These are phyloP conservation scores for Xanthoconium purpureum DNA, from an alignment of 768 basidiomycete species.

Conservation along the genomic window DNA sequence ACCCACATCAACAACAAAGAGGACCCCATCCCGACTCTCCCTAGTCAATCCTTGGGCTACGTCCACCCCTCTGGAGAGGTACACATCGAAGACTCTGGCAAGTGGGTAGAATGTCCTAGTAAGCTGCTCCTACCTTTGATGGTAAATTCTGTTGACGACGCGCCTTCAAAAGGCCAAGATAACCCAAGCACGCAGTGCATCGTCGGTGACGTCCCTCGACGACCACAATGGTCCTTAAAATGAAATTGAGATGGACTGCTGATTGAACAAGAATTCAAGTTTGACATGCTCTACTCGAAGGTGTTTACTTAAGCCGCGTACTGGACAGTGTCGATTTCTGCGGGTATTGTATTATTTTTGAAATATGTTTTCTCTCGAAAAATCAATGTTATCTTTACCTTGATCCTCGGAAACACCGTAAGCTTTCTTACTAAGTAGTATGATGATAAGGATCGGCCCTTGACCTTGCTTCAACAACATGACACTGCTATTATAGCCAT, in stretches of 20 bases:
- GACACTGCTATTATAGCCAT: too few species aligned
- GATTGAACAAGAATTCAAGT: too few species aligned
- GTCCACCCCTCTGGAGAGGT: constrained; percentile 41
- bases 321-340: too few species aligned
- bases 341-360: too few species aligned
- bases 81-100: constrained; percentile 42
- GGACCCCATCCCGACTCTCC: constrained; percentile 38
- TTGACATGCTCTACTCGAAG: too few species aligned
- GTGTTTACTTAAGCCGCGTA: too few species aligned
- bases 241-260: constrained; percentile 28
- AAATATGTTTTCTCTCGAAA: too few species aligned
- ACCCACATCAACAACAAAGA: constrained; percentile 55
- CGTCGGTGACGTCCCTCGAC: constrained; percentile 18
- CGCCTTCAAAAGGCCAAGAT: constrained; percentile 44
- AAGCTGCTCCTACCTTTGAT: not conserved
- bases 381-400: too few species aligned
- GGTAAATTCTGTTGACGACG: not conserved
- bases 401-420: too few species aligned
- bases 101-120: constrained; percentile 58
- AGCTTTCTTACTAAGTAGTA: too few species aligned
- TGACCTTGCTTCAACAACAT: too few species aligned
- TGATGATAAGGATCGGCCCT: too few species aligned
- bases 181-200: constrained; percentile 42
- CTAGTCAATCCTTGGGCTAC: constrained; percentile 37
- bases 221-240: constrained; percentile 48